Evolutionary conservation across 1,284 basidiomycete genomes (phyloP).

Genomic region (Puccinia horiana): DNA sequence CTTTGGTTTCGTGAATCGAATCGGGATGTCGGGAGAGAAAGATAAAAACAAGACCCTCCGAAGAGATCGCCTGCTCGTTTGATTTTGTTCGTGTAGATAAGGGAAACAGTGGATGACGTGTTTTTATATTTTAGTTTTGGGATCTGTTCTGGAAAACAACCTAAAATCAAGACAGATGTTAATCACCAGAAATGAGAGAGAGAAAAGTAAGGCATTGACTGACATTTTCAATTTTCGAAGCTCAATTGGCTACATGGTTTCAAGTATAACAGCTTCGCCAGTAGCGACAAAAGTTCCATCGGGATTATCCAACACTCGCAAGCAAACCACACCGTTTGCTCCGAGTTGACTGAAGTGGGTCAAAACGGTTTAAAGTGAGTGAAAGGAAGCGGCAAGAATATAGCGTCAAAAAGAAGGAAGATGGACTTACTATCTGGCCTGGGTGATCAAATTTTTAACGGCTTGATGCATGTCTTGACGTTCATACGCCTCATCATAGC

Average conservation of each 20-base stretch:
- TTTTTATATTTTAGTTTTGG: neutral
- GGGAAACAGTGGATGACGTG: no score
- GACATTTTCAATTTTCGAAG: neutral
- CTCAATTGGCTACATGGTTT: slow-evolving; percentile 2
- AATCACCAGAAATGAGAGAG: neutral
- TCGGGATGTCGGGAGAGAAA: neutral
- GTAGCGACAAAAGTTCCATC: slow-evolving; percentile 33
- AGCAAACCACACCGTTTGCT: slow-evolving; percentile 39
- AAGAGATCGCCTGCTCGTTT: no score
- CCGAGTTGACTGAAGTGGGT: neutral
- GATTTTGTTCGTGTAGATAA: neutral
- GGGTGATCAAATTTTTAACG: slow-evolving; percentile 32
- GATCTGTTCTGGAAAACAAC: neutral
- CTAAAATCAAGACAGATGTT: neutral
- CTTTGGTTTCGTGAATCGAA: neutral
- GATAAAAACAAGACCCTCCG: no score
- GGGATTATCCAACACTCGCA: slow-evolving; percentile 10
- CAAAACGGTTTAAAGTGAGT: neutral
- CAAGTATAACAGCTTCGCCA: slow-evolving; percentile 30
- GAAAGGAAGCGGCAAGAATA: neutral
- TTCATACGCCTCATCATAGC: neutral
- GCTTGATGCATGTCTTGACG: slow-evolving; percentile 34
- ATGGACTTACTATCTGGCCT: slow-evolving; percentile 38
- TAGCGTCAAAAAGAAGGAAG: neutral
- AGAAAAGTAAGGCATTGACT: neutral